Percentiles rank a stretch among this genome's conserved stretches.
These are phyloP conservation scores for Piromyces sp. DNA, from an alignment of 192 early-diverging fungal species.

Conservation along the genomic window DNA sequence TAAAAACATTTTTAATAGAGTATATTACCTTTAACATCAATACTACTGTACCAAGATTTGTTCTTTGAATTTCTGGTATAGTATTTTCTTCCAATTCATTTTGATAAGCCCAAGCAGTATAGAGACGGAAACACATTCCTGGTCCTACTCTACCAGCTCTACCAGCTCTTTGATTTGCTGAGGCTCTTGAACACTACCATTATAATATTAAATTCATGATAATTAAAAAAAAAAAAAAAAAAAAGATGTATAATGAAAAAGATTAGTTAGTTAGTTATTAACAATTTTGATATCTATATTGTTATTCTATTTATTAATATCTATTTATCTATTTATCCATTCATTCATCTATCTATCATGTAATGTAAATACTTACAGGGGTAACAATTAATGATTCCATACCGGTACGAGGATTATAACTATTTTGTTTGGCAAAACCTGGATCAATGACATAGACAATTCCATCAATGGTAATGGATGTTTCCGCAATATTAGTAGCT, in stretches of 20 bases:
- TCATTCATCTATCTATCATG: no score
- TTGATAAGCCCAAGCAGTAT: constrained; percentile 5
- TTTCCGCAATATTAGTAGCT: constrained; percentile 98
- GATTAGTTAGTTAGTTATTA: no score
- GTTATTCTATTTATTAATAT: no score
- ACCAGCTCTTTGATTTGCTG: not conserved
- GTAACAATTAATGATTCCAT: constrained; percentile 96
- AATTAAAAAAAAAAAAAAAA: no score
- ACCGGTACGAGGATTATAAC: constrained; percentile 80
- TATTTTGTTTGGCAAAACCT: constrained; percentile 90
- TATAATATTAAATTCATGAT: no score
- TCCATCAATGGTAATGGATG: constrained; percentile 86
- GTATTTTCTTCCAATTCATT: constrained; percentile 93
- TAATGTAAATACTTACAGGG: constrained; percentile 49
- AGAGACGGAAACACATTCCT: not conserved
- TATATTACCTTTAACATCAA: constrained; percentile 60
- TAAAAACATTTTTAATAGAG: no score
- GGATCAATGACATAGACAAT: constrained; percentile 95
- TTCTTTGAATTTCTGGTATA: constrained; percentile 90
- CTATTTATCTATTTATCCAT: no score
- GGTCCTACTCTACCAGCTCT: not conserved
- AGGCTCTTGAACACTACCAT: not conserved
- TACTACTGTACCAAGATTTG: constrained; percentile 79
- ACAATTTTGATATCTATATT: no score
- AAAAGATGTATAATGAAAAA: no score